Conservation (phyloP, 179 eudicot species). For the Amaranthus tricolor region DNA sequence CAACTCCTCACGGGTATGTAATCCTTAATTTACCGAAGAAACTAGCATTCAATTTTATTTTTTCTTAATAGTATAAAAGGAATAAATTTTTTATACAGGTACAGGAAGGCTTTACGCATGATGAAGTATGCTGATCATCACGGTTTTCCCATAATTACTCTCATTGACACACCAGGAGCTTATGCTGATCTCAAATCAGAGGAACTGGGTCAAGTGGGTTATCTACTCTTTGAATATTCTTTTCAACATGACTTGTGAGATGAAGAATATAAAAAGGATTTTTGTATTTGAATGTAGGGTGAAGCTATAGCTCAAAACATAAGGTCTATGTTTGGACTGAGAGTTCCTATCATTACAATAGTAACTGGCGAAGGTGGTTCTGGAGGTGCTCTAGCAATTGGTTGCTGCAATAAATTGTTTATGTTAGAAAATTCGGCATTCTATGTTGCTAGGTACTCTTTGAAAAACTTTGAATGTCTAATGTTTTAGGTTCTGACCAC, state of each 20-base stretch:
- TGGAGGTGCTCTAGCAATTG: constrained; percentile 98
- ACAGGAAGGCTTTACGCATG: constrained; percentile 91
- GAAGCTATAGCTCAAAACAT: constrained; percentile 93
- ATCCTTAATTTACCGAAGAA: not conserved
- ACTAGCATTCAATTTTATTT: not conserved
- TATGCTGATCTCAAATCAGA: constrained; percentile 92
- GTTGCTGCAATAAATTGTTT: constrained; percentile 80
- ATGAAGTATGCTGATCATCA: constrained; percentile 96
- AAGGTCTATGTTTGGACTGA: constrained; percentile 87
- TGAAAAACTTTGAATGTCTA: not conserved
- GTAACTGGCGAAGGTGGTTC: constrained; percentile 99
- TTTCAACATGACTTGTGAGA: not conserved
- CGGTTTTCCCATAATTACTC: constrained; percentile 86
- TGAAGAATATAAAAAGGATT: not conserved
- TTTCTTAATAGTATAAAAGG: not conserved
- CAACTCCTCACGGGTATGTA: constrained; percentile 96
- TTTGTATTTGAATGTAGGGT: constrained; percentile 46
- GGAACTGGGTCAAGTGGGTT: constrained; percentile 87
- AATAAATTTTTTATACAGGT: constrained; percentile 42
- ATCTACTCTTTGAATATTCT: not conserved
- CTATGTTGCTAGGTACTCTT: constrained; percentile 81
- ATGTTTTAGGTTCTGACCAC: not conserved
- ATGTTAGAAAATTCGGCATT: constrained; percentile 97
- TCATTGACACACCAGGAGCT: constrained; percentile 96
- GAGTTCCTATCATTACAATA: constrained; percentile 82